Conservation (phyloP, 1,284 basidiomycete species). For the Cerrena zonata region DNA sequence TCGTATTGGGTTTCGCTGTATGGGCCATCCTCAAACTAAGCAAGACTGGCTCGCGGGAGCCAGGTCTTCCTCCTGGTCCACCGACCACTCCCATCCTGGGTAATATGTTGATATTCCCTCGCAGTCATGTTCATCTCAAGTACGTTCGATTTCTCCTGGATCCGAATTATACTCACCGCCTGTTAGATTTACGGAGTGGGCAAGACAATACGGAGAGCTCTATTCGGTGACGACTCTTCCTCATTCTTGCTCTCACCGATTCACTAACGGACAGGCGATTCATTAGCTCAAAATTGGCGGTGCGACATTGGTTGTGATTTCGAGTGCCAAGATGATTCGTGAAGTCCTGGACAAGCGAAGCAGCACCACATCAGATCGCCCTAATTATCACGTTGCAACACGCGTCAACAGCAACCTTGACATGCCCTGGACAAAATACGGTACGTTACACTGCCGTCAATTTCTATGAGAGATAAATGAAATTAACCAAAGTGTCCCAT, state of each 20-base stretch:
- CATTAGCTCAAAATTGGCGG: constrained; percentile 22
- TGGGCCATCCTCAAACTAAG: background rate
- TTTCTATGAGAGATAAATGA: background rate
- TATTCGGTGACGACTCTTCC: background rate
- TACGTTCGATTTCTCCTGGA: background rate
- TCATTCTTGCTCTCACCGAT: too few relatives aligned
- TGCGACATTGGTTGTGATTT: constrained; percentile 23
- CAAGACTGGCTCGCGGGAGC: constrained; percentile 2
- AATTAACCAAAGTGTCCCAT: background rate
- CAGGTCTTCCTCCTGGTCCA: constrained; percentile 2
- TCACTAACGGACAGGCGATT: too few relatives aligned
- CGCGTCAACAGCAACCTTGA: constrained; percentile 16
- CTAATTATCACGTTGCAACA: constrained; percentile 20
- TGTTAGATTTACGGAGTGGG: constrained; percentile 8
- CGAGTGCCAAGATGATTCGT: constrained; percentile 20
- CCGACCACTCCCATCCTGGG: constrained; percentile 1
- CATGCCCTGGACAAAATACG: background rate
- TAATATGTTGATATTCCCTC: background rate
- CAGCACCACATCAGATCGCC: constrained; percentile 11
- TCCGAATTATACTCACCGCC: background rate
- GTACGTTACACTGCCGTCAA: too few relatives aligned
- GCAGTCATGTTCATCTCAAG: background rate
- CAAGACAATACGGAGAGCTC: constrained; percentile 4
- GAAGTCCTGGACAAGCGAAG: constrained; percentile 28
- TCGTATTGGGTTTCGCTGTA: background rate